phyloP scores from a whole-genome alignment of 2,329 filamentous ascomycete species.

The Cladophialophora immunda region DNA sequence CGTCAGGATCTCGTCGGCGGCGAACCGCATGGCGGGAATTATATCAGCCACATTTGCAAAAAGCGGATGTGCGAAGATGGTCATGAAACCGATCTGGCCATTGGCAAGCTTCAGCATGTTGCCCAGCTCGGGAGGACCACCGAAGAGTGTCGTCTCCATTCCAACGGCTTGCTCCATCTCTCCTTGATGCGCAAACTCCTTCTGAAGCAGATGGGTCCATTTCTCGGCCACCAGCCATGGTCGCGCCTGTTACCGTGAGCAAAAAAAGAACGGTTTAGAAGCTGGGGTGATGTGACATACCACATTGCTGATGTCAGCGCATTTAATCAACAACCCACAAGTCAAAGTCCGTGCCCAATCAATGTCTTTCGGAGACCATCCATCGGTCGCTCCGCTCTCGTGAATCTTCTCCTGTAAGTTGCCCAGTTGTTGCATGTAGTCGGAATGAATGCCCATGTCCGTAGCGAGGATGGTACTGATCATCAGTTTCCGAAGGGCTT shows the following conservation, averaged over 20 bases:
- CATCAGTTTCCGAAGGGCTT: constrained; percentile 85
- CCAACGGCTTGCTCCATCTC: constrained; percentile 88
- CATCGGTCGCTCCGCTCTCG: constrained; percentile 69
- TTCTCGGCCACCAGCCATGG: constrained; percentile 81
- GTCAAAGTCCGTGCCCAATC: constrained; percentile 80
- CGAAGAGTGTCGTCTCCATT: constrained; percentile 86
- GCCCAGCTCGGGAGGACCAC: constrained; percentile 78
- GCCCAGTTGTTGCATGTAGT: constrained; percentile 91
- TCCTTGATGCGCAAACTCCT: constrained; percentile 93
- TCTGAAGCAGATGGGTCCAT: constrained; percentile 94
- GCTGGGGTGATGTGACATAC: constrained; percentile 63
- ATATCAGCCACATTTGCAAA: constrained; percentile 89
- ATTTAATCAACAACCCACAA: constrained; percentile 96
- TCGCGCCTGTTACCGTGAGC: constrained; percentile 69
- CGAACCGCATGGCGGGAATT: constrained; percentile 84
- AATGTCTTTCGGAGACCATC: constrained; percentile 78
- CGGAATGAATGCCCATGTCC: constrained; percentile 96
- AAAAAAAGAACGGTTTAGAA: neutral
- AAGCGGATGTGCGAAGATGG: constrained; percentile 89
- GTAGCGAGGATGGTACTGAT: constrained; percentile 98
- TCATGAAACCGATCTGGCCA: constrained; percentile 96
- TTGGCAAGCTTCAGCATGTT: constrained; percentile 83
- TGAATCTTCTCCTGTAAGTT: constrained; percentile 80
- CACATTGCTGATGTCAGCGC: constrained; percentile 98
- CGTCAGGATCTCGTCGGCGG: constrained; percentile 78